Evolutionary conservation across 768 basidiomycete genomes (phyloP), one percentile per base, ranked within the genome.

Genomic region (Lentinula sp.): DNA sequence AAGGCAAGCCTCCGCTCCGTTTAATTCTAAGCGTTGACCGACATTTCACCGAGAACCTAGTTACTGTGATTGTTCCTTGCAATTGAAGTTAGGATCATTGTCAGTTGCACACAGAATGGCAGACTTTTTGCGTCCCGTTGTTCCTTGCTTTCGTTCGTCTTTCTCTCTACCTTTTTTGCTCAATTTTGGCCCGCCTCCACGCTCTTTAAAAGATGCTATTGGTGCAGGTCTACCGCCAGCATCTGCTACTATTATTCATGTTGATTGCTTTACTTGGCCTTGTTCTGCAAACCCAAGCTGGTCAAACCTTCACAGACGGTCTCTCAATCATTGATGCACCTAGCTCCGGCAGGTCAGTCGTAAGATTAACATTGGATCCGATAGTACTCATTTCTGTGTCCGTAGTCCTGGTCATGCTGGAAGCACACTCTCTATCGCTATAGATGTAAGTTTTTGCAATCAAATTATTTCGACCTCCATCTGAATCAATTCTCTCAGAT

Each of bases 281-380:
- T 46, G 49, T 13, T 46, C 40, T 53, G 51, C 63, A 62, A 28
- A 58, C 67, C 48, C 65, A 69, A 39, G 70, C 71, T 56, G 71
- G 70, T 2, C 74, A 68, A 53, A 49, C 64, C n/a, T 69, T 68
- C 43, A 74, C 72, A 21, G 63, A 69, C 43, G 73, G 71, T 3
- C 62, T 76, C n/a, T 67, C 70, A 10, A 70, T 73, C 54, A 62
- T 73, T 31, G 70, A 70, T 57, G 64, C 70, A n/a, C 70, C 69
- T 21, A 62, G 59, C 62, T 57, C 66, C 32, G 60, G 63, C 31
- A 69, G 64, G 67, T 65, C 49, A 40, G 50, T 52, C 21, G 32
- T 4, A 31, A 23, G 15, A 4, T 10, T n/a, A 16, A 1, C 28
- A 48, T 62, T 23, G 43, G 68, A 66, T 50, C 71, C 67, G n/a